Base-by-base conservation (phyloP, 2,329 filamentous ascomycete genomes). In the Fusarium tupiense region DNA sequence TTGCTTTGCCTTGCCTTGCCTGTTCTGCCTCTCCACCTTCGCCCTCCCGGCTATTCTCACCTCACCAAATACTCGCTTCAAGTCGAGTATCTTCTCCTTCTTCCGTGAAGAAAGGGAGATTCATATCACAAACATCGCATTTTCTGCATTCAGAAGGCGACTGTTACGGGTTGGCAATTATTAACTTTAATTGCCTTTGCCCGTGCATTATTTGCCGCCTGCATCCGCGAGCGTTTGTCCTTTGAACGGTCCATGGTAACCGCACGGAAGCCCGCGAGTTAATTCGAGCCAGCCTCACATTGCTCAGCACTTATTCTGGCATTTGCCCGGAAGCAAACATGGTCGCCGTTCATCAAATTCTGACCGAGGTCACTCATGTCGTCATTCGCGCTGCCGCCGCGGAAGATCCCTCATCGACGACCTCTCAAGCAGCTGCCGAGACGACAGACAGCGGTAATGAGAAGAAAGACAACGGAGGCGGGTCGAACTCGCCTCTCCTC, bases 401-500 rank as follows among this genome's bases (percentile, higher is more conserved):
- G 46, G 68, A 77, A 64, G 53, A 74, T 8, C 47, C 72, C 11
- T 64, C 77, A 26, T 65, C 79, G 20, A 74, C 78, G 17, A 53
- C 73, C 29, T 64, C 73, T 64, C 52, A 67, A 52, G 57, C 76
- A 35, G 69, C 73, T 41, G 74, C 75, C 20, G 67, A 74, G 41
- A 63, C 76, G 24, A 73, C 62, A 52, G 24, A 62, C 33, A 60
- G 53, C 29, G 37, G 59, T 31, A 47, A 59, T 38, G 57, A 65
- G n/a, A 71, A 63, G 33, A 75, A 76, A 20, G 59, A 76, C 59
- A 75, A 74, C 37, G 72, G 75, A 43, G 75, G 76, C 54, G 80
- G 82, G 47, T 81, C 81, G 35, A 87, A 82, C 64, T 87, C 85
- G 11, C 85, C 85, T 10, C 75, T 87, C 26, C 81, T 87, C 11